Evolutionary conservation across 2,329 filamentous ascomycete genomes (phyloP).

Genomic region (Pestalotiopsis sp.): DNA sequence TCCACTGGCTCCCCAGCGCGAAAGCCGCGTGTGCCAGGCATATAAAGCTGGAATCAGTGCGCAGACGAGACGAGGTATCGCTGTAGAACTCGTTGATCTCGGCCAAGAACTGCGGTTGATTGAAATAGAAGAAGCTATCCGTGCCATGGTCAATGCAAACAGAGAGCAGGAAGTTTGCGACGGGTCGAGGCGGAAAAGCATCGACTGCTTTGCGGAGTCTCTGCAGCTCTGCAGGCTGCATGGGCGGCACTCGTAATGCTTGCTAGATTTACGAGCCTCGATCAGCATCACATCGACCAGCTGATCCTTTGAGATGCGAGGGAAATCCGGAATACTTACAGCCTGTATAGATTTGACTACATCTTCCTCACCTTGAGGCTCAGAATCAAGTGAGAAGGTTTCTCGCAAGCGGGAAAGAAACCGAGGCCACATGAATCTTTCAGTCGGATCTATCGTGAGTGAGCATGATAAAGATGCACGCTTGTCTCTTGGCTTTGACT

Average conservation of each 20-base stretch:
- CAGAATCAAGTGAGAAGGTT: conserved; percentile 28
- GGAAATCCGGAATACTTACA: background rate
- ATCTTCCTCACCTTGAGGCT: conserved; percentile 17
- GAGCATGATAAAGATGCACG: background rate
- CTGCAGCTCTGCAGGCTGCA: conserved; percentile 19
- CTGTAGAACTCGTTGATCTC: conserved; percentile 29
- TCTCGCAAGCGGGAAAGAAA: conserved; percentile 26
- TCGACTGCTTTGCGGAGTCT: conserved; percentile 24
- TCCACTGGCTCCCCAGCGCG: conserved; percentile 37
- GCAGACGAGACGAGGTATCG: conserved; percentile 17
- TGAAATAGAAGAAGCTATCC: conserved; percentile 32
- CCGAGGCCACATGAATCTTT: conserved; percentile 29
- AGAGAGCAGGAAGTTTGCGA: conserved; percentile 30
- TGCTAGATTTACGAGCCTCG: conserved; percentile 7
- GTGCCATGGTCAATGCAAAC: conserved; percentile 29
- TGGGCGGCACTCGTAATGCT: conserved; percentile 13
- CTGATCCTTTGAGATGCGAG: background rate
- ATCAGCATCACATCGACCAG: background rate
- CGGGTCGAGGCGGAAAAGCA: conserved; percentile 24
- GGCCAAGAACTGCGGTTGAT: conserved; percentile 24
- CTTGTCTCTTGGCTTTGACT: background rate
- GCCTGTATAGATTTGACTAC: conserved; percentile 15
- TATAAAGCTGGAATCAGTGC: conserved; percentile 26
- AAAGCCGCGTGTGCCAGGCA: conserved; percentile 27
- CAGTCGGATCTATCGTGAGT: conserved; percentile 9